These are phyloP conservation scores for Paramecium biaurelia DNA, from an alignment of 73 alveolate genomes.

Conservation along the genomic window DNA sequence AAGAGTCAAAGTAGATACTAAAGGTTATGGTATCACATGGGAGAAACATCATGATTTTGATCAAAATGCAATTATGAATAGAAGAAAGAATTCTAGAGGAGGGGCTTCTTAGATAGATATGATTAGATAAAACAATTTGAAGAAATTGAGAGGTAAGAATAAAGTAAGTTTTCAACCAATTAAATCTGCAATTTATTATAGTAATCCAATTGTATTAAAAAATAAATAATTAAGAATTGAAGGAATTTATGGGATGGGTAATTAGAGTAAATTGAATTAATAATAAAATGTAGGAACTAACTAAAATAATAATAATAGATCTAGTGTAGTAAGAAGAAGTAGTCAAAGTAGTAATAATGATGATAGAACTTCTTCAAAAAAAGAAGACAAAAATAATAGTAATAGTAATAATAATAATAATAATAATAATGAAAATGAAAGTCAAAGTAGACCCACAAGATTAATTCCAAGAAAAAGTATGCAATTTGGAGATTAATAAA, in stretches of 20 bases:
- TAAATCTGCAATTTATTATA: neutral
- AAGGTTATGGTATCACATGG: neutral
- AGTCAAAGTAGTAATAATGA: neutral
- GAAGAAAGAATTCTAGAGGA: neutral
- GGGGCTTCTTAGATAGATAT: neutral
- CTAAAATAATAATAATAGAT: neutral
- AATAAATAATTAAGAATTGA: neutral
- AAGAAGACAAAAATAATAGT: neutral
- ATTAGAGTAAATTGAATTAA: neutral
- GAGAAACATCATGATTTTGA: neutral
- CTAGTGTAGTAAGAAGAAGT: neutral
- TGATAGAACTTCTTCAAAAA: neutral
- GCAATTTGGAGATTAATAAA: neutral
- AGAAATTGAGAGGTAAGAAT: neutral
- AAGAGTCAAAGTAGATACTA: neutral
- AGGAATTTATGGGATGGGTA: conserved; percentile 34
- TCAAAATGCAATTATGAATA: neutral
- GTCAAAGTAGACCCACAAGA: neutral
- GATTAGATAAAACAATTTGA: neutral
- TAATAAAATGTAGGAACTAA: neutral
- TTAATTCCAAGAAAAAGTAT: neutral
- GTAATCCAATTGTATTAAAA: neutral
- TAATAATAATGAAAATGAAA: neutral
- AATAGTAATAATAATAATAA: neutral
- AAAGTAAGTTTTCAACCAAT: conserved; percentile 30